Evolutionary conservation across 2,329 filamentous ascomycete genomes (phyloP).

Genomic region (Neofusicoccum sp.): DNA sequence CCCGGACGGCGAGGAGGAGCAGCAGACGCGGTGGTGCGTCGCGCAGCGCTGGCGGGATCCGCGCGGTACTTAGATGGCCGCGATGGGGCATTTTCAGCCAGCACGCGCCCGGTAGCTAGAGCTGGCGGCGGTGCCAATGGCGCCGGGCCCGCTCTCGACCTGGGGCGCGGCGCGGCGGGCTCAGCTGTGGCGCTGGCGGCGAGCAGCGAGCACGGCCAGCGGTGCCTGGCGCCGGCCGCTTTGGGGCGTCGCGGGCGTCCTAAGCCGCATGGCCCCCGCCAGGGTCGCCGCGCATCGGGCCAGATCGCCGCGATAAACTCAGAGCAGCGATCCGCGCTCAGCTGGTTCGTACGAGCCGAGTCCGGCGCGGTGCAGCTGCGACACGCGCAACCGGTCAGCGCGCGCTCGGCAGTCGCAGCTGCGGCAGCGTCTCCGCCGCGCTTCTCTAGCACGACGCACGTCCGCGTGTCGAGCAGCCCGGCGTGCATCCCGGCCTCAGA

Average conservation of each 20-base stretch:
- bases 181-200: background rate
- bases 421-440: too few relatives aligned
- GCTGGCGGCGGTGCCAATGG: background rate
- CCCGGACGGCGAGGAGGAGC: background rate
- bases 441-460: too few relatives aligned
- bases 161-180: constrained; percentile 8
- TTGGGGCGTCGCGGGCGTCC: background rate
- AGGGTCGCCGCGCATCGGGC: background rate
- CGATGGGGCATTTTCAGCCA: background rate
- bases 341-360: background rate
- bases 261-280: background rate
- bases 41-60: background rate
- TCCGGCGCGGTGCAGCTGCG: background rate
- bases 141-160: background rate
- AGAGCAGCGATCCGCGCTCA: background rate
- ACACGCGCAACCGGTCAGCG: background rate
- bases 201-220: background rate
- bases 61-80: background rate
- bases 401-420: too few relatives aligned
- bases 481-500: background rate
- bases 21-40: constrained; percentile 11
- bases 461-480: background rate
- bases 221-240: background rate
- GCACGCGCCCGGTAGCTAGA: background rate
- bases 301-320: constrained; percentile 11